Evolutionary conservation across 768 basidiomycete genomes (phyloP).

Genomic region (Fomitopsis serialis): DNA sequence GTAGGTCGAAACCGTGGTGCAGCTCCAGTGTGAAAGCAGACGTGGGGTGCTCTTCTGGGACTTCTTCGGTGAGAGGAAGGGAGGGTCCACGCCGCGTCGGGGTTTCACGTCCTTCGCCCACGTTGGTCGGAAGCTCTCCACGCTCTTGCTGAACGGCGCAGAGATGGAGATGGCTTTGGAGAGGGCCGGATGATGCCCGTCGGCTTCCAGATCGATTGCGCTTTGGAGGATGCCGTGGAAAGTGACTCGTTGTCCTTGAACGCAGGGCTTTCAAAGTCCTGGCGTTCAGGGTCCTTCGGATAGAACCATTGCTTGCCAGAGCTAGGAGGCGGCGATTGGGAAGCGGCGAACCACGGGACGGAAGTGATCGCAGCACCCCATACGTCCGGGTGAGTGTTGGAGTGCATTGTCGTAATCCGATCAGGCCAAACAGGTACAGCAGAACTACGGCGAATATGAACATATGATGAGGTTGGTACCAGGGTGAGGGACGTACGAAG

Average conservation of each 20-base stretch:
- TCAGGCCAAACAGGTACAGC: slow-evolving; percentile 50
- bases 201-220: not conserved
- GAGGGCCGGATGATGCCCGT: not conserved
- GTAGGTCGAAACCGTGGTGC: slow-evolving; percentile 18
- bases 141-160: slow-evolving; percentile 5
- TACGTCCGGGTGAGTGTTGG: slow-evolving; percentile 35
- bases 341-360: slow-evolving; percentile 51
- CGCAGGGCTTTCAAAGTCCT: not conserved
- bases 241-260: not conserved
- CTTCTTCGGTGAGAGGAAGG: slow-evolving; percentile 34
- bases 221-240: not conserved
- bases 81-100: slow-evolving; percentile 55
- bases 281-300: not conserved
- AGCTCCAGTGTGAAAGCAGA: slow-evolving; percentile 25
- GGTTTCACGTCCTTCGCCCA: slow-evolving; percentile 42
- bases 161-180: slow-evolving; percentile 1
- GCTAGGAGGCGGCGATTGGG: slow-evolving; percentile 27
- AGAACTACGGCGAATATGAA: slow-evolving; percentile 30
- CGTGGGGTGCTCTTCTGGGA: slow-evolving; percentile 19
- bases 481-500: slow-evolving; percentile 18
- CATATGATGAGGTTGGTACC: not conserved
- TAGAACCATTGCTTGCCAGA: slow-evolving; percentile 34
- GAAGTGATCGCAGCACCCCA: slow-evolving; percentile 49
- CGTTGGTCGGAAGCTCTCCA: slow-evolving; percentile 31
- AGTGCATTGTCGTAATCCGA: slow-evolving; percentile 44